Conservation (phyloP, 306 rosid genomes). For the barrel medic (Medicago truncatula) region MtrunA17r5.0-ANR NC_053044.1:50842001-50842500, state of each 20-base stretch:
- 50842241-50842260: not conserved
- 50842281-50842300: not conserved
- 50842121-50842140: too few species aligned
- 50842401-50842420: not conserved
- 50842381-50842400: not conserved
- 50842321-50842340: not conserved
- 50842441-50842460: not conserved
- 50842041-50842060: too few species aligned
- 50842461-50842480: conserved; percentile 4
- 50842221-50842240: too few species aligned
- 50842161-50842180: too few species aligned
- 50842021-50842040: too few species aligned
- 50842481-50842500: not conserved
- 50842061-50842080: too few species aligned
- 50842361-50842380: not conserved
- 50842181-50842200: too few species aligned
- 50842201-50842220: too few species aligned
- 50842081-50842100: too few species aligned
- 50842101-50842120: too few species aligned
- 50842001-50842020: too few species aligned
- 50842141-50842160: too few species aligned
- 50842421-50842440: not conserved
- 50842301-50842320: not conserved
- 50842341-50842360: not conserved
- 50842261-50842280: not conserved